Evolutionary conservation across 2,329 filamentous ascomycete species (phyloP).

Genomic region (Thermomyces lanuginosus): DNA sequence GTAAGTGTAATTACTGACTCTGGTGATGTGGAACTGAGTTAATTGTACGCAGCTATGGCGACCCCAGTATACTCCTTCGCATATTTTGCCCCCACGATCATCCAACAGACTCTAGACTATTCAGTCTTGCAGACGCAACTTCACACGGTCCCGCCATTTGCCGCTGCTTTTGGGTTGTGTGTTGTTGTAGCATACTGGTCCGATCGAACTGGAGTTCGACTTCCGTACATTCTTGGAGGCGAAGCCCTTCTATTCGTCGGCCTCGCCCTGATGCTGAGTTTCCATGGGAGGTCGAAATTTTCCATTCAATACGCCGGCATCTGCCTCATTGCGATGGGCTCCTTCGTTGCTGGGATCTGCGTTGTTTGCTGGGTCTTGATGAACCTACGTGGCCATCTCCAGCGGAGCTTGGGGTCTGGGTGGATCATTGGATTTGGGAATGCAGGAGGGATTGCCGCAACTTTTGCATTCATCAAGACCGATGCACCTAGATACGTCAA

Average conservation of each 20-base stretch:
- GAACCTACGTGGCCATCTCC: constrained; percentile 21
- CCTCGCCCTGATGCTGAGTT: constrained; percentile 11
- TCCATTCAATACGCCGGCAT: constrained; percentile 24
- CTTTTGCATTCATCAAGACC: constrained; percentile 13
- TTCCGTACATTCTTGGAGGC: constrained; percentile 11
- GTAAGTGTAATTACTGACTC: constrained; percentile 1
- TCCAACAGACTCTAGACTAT: constrained; percentile 11
- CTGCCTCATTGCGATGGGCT: constrained; percentile 26
- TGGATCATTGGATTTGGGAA: constrained; percentile 20
- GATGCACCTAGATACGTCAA: constrained; percentile 14
- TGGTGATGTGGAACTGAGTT: constrained; percentile 2
- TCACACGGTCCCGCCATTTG: constrained; percentile 12
- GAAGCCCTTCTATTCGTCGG: constrained; percentile 11
- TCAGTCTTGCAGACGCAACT: constrained; percentile 12
- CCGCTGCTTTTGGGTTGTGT: constrained; percentile 10
- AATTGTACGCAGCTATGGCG: constrained; percentile 8
- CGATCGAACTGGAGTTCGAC: constrained; percentile 9
- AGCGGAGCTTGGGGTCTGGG: constrained; percentile 16
- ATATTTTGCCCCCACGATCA: constrained; percentile 14
- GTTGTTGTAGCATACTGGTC: constrained; percentile 10
- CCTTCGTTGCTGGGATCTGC: constrained; percentile 11
- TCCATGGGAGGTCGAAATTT: constrained; percentile 12
- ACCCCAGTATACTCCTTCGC: constrained; percentile 12
- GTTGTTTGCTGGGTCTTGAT: constrained; percentile 27
- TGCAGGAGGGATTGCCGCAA: constrained; percentile 16